Conservation (phyloP, 345 rosid species). For the Salix purpurea region DNA sequence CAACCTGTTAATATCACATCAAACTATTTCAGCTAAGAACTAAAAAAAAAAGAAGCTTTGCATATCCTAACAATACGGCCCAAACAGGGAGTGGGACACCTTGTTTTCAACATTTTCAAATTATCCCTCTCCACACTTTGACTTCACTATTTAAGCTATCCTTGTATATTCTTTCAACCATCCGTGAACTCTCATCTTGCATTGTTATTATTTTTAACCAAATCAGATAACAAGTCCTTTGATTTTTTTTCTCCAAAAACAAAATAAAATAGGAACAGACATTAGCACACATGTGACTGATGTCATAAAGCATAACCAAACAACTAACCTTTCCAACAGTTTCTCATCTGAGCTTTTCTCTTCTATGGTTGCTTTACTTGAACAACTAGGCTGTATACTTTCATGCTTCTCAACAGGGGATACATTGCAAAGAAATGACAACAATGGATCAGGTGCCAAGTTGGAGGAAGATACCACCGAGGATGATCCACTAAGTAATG, state of each 20-base stretch:
- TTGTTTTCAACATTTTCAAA: too few relatives aligned
- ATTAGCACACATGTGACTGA: not conserved
- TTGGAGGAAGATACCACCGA: constrained; percentile 37
- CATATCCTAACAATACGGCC: too few relatives aligned
- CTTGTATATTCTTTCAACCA: not conserved
- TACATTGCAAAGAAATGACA: constrained; percentile 51
- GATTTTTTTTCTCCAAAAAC: not conserved
- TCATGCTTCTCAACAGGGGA: constrained; percentile 31
- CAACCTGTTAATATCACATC: too few relatives aligned
- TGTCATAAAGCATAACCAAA: not conserved
- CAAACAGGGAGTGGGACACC: too few relatives aligned
- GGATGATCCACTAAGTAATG: constrained; percentile 32
- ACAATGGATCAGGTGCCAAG: constrained; percentile 46
- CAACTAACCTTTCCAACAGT: constrained; percentile 37
- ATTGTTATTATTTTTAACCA: not conserved
- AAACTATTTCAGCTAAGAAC: too few relatives aligned
- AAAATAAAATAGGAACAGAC: not conserved
- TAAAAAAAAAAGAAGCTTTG: too few relatives aligned
- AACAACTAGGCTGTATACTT: constrained; percentile 27
- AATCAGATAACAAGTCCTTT: not conserved
- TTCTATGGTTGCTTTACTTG: constrained; percentile 21
- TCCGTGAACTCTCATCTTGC: not conserved
- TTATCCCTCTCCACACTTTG: not conserved
- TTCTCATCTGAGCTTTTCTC: constrained; percentile 30
- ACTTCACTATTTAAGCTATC: not conserved